A percentile compares a stretch with the other conserved stretches of the same genome.
phyloP scores from a whole-genome alignment of 2,329 filamentous ascomycete species.

The Cryphonectria japonica region DNA sequence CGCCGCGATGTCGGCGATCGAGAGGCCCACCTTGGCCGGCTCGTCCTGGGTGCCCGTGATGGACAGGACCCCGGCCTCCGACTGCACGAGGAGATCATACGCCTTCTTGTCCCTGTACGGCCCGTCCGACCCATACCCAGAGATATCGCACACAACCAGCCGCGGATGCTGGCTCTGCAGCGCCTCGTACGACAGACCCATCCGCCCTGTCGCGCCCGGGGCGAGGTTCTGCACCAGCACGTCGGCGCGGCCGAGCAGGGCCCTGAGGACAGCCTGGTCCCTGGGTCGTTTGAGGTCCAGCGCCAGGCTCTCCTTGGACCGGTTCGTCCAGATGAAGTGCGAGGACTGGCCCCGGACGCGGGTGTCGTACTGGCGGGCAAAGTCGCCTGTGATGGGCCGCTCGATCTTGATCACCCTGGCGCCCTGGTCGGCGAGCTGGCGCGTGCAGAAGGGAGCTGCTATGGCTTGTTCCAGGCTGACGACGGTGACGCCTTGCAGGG shows the following conservation, averaged over 20 bases:
- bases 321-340: conserved; percentile 60
- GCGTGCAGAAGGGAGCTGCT: conserved; percentile 57
- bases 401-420: conserved; percentile 60
- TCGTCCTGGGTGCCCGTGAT: conserved; percentile 51
- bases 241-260: conserved; percentile 49
- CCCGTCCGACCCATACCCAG: conserved; percentile 54
- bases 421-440: conserved; percentile 57
- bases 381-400: conserved; percentile 55
- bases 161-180: conserved; percentile 46
- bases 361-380: conserved; percentile 55
- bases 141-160: conserved; percentile 59
- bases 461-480: conserved; percentile 59
- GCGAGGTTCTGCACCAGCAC: conserved; percentile 59
- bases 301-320: conserved; percentile 57
- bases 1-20: conserved; percentile 58
- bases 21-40: conserved; percentile 56
- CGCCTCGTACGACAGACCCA: conserved; percentile 51
- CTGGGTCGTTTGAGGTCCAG: conserved; percentile 51
- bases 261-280: conserved; percentile 48
- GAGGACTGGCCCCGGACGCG: conserved; percentile 54
- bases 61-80: conserved; percentile 56
- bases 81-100: conserved; percentile 59
- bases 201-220: conserved; percentile 50
- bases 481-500: conserved; percentile 49
- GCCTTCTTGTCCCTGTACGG: conserved; percentile 59